Evolutionary conservation across 2,329 filamentous ascomycete genomes (phyloP), one percentile per base, ranked within the genome.

Genomic region (Fulvia fulva): DNA sequence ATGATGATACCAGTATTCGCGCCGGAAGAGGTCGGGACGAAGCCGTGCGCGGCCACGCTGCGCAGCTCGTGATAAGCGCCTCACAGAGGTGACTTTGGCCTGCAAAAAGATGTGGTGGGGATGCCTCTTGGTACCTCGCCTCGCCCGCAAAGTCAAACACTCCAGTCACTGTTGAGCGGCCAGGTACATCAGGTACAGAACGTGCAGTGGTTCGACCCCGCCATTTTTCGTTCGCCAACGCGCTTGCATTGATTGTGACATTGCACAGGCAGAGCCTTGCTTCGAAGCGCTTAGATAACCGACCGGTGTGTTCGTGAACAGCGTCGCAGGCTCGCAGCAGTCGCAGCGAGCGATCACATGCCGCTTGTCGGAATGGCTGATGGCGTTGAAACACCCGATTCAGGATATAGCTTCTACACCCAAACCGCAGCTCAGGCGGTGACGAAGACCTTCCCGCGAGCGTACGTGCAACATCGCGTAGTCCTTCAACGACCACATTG

Each of bases 171-270:
- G 19, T 30, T 5, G 28, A 16, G 14, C 25, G 32, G 44, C 55
- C 57, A 59, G 59, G 60, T 53, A 55, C 56, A 51, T 55, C 63
- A 65, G 60, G 60, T 52, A 64, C 60, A 54, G 57, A 55, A 55
- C 55, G 57, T 56, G 57, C 53, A 53, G 19, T 43, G 50, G 51
- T 28, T 44, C 30, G 47, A 41, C 19, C 16, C 23, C 41, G 34
- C 46, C 28, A n/a, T n/a, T n/a, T n/a, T n/a, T 30, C 47, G 47
- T 51, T 32, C 47, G 47, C 47, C 47, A 51, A 32, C 41, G 26
- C 44, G 21, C 43, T 28, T 53, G 51, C 52, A 55, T 49, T 55
- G 25, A 8, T 32, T 41, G 25, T 47, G 32, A 49, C 53, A 44
- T 46, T 43, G 53, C 44, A 55, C 53, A 47, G 41, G 19, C 45